These are phyloP conservation scores for Liriodendron chinense DNA, from an alignment of 164 flowering plant genomes.

Conservation along the genomic window DNA sequence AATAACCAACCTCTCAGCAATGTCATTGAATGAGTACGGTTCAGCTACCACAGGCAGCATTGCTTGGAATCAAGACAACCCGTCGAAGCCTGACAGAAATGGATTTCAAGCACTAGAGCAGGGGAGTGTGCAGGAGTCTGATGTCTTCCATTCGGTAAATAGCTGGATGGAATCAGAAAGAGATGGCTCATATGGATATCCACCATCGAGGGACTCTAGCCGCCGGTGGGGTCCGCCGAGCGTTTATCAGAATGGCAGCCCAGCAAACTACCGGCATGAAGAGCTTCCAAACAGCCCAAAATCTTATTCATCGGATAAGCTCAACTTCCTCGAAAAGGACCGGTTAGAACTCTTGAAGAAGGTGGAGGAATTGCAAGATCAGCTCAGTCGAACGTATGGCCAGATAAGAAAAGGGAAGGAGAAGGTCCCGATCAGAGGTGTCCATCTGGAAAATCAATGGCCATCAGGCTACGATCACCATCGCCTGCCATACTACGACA, in stretches of 20 bases:
- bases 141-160: constrained; percentile 15
- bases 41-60: constrained; percentile 6
- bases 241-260: constrained; percentile 31
- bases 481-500: constrained; percentile 13
- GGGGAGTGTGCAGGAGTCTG: neutral
- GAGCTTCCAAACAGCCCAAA: constrained; percentile 19
- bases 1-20: constrained; percentile 18
- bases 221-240: constrained; percentile 14
- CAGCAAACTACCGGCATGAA: constrained; percentile 30
- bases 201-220: constrained; percentile 23
- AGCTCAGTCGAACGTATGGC: constrained; percentile 30
- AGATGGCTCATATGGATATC: constrained; percentile 14
- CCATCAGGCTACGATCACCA: constrained; percentile 18
- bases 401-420: constrained; percentile 18
- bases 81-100: constrained; percentile 12
- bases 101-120: constrained; percentile 11
- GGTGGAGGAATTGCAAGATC: constrained; percentile 58
- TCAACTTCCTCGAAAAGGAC: constrained; percentile 32
- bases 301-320: constrained; percentile 24
- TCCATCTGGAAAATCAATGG: constrained; percentile 21
- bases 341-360: constrained; percentile 50
- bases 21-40: constrained; percentile 15
- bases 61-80: constrained; percentile 19
- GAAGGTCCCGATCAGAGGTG: constrained; percentile 18
- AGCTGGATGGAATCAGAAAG: constrained; percentile 29